A percentile compares a stretch with the other conserved stretches of the same genome.
These are phyloP conservation scores for Pseudotsuga menziesii DNA, from an alignment of 75 land plant species.

Conservation along the genomic window DNA sequence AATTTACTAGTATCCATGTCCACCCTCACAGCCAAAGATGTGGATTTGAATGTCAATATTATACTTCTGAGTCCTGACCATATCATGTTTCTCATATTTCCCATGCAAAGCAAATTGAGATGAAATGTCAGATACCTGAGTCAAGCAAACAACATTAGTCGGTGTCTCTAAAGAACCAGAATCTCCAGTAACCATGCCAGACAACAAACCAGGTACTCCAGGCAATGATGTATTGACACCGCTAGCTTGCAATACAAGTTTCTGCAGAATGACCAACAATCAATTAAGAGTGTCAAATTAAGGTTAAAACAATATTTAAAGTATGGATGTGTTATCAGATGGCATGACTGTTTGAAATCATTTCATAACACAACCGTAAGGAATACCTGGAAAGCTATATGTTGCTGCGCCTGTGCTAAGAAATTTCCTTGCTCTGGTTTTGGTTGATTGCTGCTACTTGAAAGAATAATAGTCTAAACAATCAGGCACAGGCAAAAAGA, in stretches of 20 bases:
- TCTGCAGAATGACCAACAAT: constrained; percentile 13
- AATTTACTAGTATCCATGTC: too few species aligned
- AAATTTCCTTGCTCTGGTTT: constrained; percentile 76
- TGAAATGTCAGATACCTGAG: constrained; percentile 30
- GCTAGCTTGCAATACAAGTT: constrained; percentile 40
- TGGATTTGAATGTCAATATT: too few species aligned
- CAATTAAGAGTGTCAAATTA: not conserved
- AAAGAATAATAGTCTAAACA: not conserved
- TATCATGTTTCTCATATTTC: not conserved
- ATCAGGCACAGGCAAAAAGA: not conserved
- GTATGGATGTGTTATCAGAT: not conserved
- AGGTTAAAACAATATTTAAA: not conserved
- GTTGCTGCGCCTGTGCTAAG: constrained; percentile 82
- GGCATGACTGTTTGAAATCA: not conserved
- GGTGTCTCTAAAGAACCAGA: constrained; percentile 27
- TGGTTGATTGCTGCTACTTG: constrained; percentile 45
- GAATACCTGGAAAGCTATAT: constrained; percentile 69
- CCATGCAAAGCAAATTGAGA: constrained; percentile 7
- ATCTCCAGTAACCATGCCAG: constrained; percentile 25
- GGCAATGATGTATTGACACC: constrained; percentile 11
- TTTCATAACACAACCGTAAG: not conserved
- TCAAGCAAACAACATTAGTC: constrained; percentile 73
- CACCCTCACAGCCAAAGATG: too few species aligned
- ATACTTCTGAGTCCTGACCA: too few species aligned
- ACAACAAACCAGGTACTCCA: constrained; percentile 23